phyloP scores from a whole-genome alignment of 768 basidiomycete genomes.

The Dacryopinax spathularia region DNA sequence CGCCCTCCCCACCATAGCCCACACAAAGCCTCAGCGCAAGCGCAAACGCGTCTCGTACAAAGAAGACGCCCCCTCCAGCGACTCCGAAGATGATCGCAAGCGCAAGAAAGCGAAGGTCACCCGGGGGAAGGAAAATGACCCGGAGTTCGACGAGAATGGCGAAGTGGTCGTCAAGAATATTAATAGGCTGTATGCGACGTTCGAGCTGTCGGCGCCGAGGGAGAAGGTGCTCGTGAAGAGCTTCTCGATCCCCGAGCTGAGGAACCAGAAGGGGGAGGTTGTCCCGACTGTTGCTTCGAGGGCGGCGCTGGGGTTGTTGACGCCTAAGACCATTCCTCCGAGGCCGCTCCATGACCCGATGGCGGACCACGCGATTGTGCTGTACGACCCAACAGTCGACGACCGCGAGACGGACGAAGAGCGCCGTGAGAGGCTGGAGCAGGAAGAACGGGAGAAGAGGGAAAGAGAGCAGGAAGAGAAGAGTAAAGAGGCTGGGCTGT shows the following conservation, averaged over 20 bases:
- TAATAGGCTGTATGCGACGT: constrained; percentile 56
- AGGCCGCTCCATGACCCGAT: constrained; percentile 94
- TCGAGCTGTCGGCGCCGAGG: constrained; percentile 58
- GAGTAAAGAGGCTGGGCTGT: constrained; percentile 43
- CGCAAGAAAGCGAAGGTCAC: constrained; percentile 49
- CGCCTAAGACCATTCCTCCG: constrained; percentile 64
- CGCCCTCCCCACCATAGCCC: constrained; percentile 29
- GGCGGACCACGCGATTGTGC: constrained; percentile 92
- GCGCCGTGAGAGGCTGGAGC: constrained; percentile 53
- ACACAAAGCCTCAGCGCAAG: constrained; percentile 57
- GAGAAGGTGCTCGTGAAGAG: constrained; percentile 38
- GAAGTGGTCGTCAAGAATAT: constrained; percentile 36
- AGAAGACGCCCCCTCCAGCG: constrained; percentile 36
- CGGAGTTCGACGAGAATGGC: constrained; percentile 49
- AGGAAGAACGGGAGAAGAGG: constrained; percentile 51
- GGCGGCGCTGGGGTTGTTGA: constrained; percentile 70
- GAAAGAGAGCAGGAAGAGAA: constrained; percentile 53
- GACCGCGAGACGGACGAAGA: constrained; percentile 84
- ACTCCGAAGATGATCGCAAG: constrained; percentile 40
- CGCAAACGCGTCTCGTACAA: constrained; percentile 83
- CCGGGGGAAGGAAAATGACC: constrained; percentile 41
- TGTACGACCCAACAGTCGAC: constrained; percentile 94
- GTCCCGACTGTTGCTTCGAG: constrained; percentile 46
- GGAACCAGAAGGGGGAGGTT: constrained; percentile 49
- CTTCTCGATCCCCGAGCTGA: constrained; percentile 78